phyloP scores from a whole-genome alignment of 768 basidiomycete species.

The Lactifluus pinguis region DNA sequence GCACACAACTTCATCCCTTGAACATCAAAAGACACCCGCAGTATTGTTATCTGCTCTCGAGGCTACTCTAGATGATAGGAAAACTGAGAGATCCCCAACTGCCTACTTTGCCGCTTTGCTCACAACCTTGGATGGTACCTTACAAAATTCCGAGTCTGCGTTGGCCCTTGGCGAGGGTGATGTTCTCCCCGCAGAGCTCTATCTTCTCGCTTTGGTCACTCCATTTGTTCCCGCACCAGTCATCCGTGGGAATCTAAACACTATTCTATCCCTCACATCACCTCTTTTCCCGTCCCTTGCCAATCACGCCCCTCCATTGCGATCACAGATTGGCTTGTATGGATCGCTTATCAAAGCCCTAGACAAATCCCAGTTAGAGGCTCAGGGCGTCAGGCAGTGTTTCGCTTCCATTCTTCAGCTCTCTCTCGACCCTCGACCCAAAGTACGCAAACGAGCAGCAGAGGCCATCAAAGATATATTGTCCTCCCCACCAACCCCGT shows the following conservation, averaged over 20 bases:
- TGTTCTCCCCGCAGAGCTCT: constrained; percentile 74
- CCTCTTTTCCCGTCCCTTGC: constrained; percentile 66
- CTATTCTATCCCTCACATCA: constrained; percentile 62
- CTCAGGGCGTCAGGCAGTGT: constrained; percentile 59
- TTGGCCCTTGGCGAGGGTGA: constrained; percentile 51
- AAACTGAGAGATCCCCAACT: constrained; percentile 60
- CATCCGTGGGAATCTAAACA: constrained; percentile 63
- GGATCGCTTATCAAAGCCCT: constrained; percentile 59
- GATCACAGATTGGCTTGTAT: constrained; percentile 79
- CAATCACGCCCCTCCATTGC: constrained; percentile 65
- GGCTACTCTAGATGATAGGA: constrained; percentile 62
- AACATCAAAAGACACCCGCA: constrained; percentile 86
- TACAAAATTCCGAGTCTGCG: constrained; percentile 40
- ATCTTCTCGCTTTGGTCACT: constrained; percentile 68
- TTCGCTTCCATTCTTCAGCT: constrained; percentile 82
- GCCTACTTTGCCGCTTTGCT: constrained; percentile 93
- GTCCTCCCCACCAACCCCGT: constrained; percentile 65
- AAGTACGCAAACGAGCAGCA: constrained; percentile 85
- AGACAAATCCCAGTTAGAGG: constrained; percentile 62
- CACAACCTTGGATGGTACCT: constrained; percentile 71
- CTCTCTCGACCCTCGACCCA: constrained; percentile 81
- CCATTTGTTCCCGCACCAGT: constrained; percentile 78
- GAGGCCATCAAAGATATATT: constrained; percentile 79
- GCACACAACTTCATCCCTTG: constrained; percentile 69
- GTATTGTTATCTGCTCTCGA: constrained; percentile 80